Conservation (phyloP, 768 basidiomycete species). For the Leccinum aurantiacum region DNA sequence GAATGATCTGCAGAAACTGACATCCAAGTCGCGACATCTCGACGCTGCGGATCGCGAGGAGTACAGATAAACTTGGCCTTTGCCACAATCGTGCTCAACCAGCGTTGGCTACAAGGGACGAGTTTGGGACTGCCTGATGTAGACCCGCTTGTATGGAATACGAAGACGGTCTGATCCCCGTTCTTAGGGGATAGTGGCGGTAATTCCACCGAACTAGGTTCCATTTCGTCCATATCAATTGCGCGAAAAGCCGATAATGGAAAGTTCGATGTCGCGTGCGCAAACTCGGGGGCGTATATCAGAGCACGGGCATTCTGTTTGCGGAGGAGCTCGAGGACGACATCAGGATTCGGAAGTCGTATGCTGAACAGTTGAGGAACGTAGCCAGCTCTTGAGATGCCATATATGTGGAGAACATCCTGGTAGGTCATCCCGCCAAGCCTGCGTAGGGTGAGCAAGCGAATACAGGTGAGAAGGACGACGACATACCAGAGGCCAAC, state of each 20-base stretch:
- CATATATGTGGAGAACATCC: conserved; percentile 74
- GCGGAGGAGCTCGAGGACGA: conserved; percentile 68
- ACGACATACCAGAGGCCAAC: conserved; percentile 70
- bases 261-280: conserved; percentile 41
- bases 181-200: conserved; percentile 41
- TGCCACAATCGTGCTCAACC: conserved; percentile 59
- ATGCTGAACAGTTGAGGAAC: conserved; percentile 77
- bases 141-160: conserved; percentile 81
- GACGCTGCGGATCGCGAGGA: conserved; percentile 49
- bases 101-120: conserved; percentile 66
- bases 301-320: conserved; percentile 63
- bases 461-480: not conserved
- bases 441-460: conserved; percentile 42
- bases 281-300: conserved; percentile 61
- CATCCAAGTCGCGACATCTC: conserved; percentile 59
- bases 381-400: conserved; percentile 73
- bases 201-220: conserved; percentile 37
- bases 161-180: conserved; percentile 52
- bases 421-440: conserved; percentile 68
- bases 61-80: conserved; percentile 56
- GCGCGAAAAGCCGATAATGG: conserved; percentile 51
- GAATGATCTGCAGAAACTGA: conserved; percentile 39
- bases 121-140: conserved; percentile 81
- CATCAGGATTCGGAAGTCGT: conserved; percentile 68
- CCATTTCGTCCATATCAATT: conserved; percentile 40